A percentile compares a stretch with the other conserved stretches of the same genome.
phyloP scores from a whole-genome alignment of 2,329 filamentous ascomycete genomes.

The Colletotrichum sp. region DNA sequence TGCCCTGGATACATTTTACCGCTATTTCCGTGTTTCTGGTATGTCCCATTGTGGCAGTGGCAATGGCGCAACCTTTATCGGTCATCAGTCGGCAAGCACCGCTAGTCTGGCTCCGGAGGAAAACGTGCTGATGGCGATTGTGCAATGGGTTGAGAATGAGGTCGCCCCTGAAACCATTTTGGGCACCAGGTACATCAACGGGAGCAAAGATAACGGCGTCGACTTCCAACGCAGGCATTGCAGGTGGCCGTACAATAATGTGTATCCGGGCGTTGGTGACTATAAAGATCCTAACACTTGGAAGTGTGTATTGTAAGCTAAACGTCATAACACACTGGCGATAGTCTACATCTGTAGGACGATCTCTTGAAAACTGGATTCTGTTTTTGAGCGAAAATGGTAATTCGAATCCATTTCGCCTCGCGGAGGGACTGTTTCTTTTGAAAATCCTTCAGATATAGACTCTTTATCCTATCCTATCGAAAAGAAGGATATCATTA shows the following conservation, averaged over 20 bases:
- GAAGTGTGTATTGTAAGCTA: background rate
- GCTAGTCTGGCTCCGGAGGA: slow-evolving; percentile 28
- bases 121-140: slow-evolving; percentile 33
- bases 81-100: slow-evolving; percentile 25
- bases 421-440: no score
- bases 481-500: no score
- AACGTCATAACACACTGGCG: no score
- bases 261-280: slow-evolving; percentile 25
- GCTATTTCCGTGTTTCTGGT: slow-evolving; percentile 36
- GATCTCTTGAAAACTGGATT: background rate
- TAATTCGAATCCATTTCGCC: no score
- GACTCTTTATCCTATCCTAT: no score
- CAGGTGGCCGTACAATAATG: slow-evolving; percentile 35
- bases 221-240: slow-evolving; percentile 37
- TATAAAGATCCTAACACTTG: slow-evolving; percentile 18
- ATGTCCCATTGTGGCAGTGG: slow-evolving; percentile 37
- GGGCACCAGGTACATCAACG: slow-evolving; percentile 37
- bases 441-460: no score
- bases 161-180: slow-evolving; percentile 30
- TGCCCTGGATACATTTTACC: slow-evolving; percentile 39
- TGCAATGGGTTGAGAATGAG: slow-evolving; percentile 35
- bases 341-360: background rate
- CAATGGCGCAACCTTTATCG: slow-evolving; percentile 29
- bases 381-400: background rate
- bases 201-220: slow-evolving; percentile 26